Percentiles rank a stretch among this genome's conserved stretches.
These are phyloP conservation scores for Laetiporus sulphureus DNA, from an alignment of 1,284 basidiomycete species.

Conservation along the genomic window DNA sequence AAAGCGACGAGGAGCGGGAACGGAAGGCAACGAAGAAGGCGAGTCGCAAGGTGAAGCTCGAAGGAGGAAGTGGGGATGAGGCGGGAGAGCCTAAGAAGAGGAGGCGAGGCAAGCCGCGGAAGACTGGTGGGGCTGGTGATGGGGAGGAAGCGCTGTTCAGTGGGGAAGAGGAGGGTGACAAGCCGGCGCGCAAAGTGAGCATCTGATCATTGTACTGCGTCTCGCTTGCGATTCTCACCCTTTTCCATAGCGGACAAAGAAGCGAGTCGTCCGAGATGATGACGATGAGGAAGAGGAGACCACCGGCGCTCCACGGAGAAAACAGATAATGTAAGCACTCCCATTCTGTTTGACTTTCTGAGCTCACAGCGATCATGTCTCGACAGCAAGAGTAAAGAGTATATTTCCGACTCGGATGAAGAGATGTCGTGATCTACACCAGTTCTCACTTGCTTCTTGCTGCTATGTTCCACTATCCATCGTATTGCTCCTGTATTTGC, in stretches of 20 bases:
- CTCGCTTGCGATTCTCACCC: slow-evolving; percentile 3
- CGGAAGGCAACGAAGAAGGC: slow-evolving; percentile 52
- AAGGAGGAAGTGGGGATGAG: slow-evolving; percentile 50
- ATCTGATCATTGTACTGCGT: background rate
- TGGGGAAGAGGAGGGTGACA: slow-evolving; percentile 59
- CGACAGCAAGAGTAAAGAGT: slow-evolving; percentile 70
- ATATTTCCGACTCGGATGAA: slow-evolving; percentile 47
- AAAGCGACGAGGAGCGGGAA: slow-evolving; percentile 73
- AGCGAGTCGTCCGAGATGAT: slow-evolving; percentile 68
- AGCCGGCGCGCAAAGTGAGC: slow-evolving; percentile 61
- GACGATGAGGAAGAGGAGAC: slow-evolving; percentile 63
- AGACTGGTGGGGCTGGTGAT: slow-evolving; percentile 16
- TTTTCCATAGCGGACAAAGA: slow-evolving; percentile 51
- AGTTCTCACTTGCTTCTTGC: too few species aligned
- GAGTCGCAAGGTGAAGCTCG: slow-evolving; percentile 42
- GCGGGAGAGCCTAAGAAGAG: slow-evolving; percentile 27
- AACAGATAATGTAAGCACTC: slow-evolving; percentile 60
- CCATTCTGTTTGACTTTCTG: slow-evolving; percentile 3
- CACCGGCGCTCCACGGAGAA: slow-evolving; percentile 50
- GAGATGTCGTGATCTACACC: background rate
- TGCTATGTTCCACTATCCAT: too few species aligned
- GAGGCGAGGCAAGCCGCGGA: slow-evolving; percentile 23
- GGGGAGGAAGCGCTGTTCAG: slow-evolving; percentile 55
- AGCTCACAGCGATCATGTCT: background rate
- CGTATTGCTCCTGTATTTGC: too few species aligned